These are phyloP conservation scores for Medicago ruthenica DNA, from an alignment of 306 rosid genomes.

Conservation along the genomic window DNA sequence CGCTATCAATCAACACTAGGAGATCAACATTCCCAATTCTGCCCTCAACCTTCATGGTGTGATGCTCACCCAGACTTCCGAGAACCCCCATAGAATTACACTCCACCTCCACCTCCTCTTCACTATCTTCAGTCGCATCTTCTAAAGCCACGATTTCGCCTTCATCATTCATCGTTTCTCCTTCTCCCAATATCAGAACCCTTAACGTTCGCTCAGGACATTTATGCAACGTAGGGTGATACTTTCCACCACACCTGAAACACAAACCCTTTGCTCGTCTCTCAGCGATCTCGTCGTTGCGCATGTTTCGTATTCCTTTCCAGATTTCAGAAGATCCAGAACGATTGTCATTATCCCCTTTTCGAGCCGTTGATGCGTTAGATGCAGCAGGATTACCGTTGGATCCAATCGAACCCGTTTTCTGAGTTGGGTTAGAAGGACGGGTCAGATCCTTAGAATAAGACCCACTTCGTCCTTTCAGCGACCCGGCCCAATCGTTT, in stretches of 20 bases:
- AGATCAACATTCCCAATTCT: too few relatives aligned
- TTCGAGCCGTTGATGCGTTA: background rate
- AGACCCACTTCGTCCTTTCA: rapidly evolving
- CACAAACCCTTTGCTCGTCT: background rate
- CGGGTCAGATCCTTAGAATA: background rate
- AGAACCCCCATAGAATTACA: background rate
- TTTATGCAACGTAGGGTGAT: background rate
- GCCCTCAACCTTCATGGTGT: background rate
- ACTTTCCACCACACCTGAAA: background rate
- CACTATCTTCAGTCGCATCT: rapidly evolving
- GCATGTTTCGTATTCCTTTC: background rate
- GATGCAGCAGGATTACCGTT: background rate
- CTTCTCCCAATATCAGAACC: background rate
- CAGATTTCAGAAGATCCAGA: background rate
- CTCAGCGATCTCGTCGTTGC: background rate
- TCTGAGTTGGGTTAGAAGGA: background rate
- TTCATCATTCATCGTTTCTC: background rate
- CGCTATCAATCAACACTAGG: background rate
- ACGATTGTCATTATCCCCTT: rapidly evolving
- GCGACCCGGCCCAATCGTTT: background rate
- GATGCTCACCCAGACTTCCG: background rate
- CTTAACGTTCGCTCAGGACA: background rate
- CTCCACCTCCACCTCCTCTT: background rate
- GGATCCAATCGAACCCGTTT: background rate
- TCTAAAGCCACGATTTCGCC: background rate